These are phyloP conservation scores for Acanthamoeba royreba DNA, from an alignment of 208 protist species.

Conservation along the genomic window DNA sequence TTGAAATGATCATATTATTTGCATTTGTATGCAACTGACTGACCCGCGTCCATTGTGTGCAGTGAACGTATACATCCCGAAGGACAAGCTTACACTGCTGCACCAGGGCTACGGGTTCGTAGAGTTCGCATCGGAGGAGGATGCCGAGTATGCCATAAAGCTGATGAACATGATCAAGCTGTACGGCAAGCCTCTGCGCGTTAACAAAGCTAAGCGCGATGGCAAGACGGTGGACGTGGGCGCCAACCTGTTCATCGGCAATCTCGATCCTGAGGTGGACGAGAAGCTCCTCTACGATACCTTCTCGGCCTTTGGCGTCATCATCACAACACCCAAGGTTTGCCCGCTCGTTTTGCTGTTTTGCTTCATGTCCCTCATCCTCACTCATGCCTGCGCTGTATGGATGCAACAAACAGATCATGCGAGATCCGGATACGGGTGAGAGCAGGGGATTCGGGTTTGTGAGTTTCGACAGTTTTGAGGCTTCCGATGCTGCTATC, in stretches of 20 bases:
- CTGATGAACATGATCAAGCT: conserved; percentile 92
- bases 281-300: conserved; percentile 88
- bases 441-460: conserved; percentile 87
- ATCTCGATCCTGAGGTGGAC: conserved; percentile 87
- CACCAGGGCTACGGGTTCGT: conserved; percentile 87
- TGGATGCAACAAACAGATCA: conserved; percentile 72
- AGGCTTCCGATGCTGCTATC: conserved; percentile 85
- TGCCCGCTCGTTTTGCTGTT: neutral
- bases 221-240: conserved; percentile 81
- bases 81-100: conserved; percentile 85
- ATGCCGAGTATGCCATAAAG: conserved; percentile 91
- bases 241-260: conserved; percentile 93
- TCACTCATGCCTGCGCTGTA: neutral
- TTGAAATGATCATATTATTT: neutral
- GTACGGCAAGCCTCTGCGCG: conserved; percentile 84
- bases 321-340: conserved; percentile 76
- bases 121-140: conserved; percentile 86
- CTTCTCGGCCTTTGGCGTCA: conserved; percentile 85
- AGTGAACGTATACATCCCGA: conserved; percentile 88
- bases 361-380: neutral
- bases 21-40: no score
- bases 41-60: neutral
- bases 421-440: conserved; percentile 83
- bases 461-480: conserved; percentile 88
- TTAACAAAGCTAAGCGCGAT: conserved; percentile 75